A percentile compares a stretch with the other conserved stretches of the same genome.
Conservation (phyloP, 306 rosid genomes). For the Castanospermum australe region DNA sequence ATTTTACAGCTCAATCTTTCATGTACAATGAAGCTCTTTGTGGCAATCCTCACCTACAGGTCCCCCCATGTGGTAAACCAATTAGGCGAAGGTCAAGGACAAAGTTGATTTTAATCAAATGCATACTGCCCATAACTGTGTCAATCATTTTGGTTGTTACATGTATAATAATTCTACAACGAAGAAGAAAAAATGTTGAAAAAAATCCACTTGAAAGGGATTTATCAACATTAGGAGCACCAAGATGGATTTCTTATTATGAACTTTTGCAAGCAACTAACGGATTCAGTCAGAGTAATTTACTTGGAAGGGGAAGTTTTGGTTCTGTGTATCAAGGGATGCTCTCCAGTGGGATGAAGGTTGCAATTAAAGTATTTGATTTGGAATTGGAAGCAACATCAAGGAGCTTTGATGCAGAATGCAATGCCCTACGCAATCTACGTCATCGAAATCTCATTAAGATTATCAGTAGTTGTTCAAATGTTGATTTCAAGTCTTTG, state of each 20-base stretch:
- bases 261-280: constrained; percentile 27
- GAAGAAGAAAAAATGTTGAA: background rate
- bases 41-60: constrained; percentile 18
- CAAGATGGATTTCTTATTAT: constrained; percentile 14
- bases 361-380: constrained; percentile 29
- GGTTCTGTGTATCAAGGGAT: constrained; percentile 29
- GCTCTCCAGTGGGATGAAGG: constrained; percentile 11
- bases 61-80: constrained; percentile 19
- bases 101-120: background rate
- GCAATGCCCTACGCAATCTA: constrained; percentile 19
- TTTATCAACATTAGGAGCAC: background rate
- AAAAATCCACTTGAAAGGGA: background rate
- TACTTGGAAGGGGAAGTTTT: constrained; percentile 23
- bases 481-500: constrained; percentile 26
- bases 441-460: constrained; percentile 27
- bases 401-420: constrained; percentile 22
- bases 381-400: background rate
- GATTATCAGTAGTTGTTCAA: constrained; percentile 18
- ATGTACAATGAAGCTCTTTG: constrained; percentile 37
- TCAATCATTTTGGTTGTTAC: background rate
- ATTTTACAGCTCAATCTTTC: constrained; percentile 30
- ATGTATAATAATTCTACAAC: background rate
- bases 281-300: constrained; percentile 7
- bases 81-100: background rate
- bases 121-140: constrained; percentile 9